A percentile compares a stretch with the other conserved stretches of the same genome.
Conservation (phyloP, 2,329 filamentous ascomycete species). For the Cercospora canescens region DNA sequence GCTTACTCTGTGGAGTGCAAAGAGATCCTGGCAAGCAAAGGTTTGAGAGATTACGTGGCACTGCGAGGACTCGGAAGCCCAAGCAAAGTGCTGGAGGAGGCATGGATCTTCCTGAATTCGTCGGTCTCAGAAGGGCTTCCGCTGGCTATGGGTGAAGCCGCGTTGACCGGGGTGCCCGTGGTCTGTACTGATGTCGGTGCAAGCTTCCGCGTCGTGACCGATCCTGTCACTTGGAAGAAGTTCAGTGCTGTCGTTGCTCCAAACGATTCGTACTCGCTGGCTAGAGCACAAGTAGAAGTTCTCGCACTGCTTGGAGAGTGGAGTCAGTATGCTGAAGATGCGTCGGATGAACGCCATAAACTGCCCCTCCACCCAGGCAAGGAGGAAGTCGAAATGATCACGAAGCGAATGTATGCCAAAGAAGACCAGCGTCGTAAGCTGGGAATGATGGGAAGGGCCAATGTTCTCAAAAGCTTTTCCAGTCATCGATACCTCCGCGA, state of each 20-base stretch:
- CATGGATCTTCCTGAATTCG: constrained; percentile 52
- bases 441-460: constrained; percentile 59
- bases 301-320: constrained; percentile 63
- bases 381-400: constrained; percentile 55
- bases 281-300: constrained; percentile 62
- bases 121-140: constrained; percentile 49
- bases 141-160: constrained; percentile 48
- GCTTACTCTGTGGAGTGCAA: constrained; percentile 56
- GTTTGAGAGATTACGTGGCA: constrained; percentile 45
- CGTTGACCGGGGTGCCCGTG: constrained; percentile 47
- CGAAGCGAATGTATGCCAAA: constrained; percentile 62
- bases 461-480: constrained; percentile 61
- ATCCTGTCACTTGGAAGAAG: constrained; percentile 47
- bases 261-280: constrained; percentile 62
- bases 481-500: constrained; percentile 59
- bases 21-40: constrained; percentile 52
- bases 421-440: constrained; percentile 56
- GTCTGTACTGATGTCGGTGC: constrained; percentile 55
- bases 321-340: constrained; percentile 59
- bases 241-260: constrained; percentile 66
- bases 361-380: constrained; percentile 52
- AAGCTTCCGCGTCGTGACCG: constrained; percentile 57
- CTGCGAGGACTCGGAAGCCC: constrained; percentile 56
- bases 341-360: constrained; percentile 38
- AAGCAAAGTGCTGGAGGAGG: constrained; percentile 55